Conservation (phyloP, 2,329 filamentous ascomycete species). For the Beauveria pseudobassiana region DNA sequence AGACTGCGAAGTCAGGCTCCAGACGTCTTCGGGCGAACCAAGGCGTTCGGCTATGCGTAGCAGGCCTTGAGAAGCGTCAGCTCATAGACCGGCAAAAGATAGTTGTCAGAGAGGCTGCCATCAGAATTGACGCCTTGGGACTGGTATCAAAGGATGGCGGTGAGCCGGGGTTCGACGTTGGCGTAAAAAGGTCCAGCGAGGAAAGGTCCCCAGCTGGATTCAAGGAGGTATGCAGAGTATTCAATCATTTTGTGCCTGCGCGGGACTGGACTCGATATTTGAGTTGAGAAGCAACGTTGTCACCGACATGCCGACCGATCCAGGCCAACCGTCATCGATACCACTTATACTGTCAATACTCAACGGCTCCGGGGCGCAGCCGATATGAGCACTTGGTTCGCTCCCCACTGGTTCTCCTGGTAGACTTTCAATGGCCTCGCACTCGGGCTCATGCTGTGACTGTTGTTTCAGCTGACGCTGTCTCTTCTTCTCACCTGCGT, state of each 20-base stretch:
- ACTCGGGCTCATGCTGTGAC: slow-evolving; percentile 11
- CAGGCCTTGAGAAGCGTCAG: slow-evolving; percentile 40
- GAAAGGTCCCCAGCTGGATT: neutral
- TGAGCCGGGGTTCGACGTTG: slow-evolving; percentile 3
- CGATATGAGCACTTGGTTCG: neutral
- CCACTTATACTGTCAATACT: slow-evolving; percentile 13
- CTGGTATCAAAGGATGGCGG: slow-evolving; percentile 16
- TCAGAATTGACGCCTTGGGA: slow-evolving; percentile 16
- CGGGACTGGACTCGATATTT: neutral
- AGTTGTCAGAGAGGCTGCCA: slow-evolving; percentile 36
- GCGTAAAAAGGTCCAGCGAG: neutral
- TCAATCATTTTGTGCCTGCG: neutral
- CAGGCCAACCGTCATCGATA: slow-evolving; percentile 15
- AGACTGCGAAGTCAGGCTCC: slow-evolving; percentile 38
- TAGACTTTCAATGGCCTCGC: neutral
- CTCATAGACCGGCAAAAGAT: slow-evolving; percentile 39
- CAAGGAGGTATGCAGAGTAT: neutral
- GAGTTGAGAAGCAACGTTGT: slow-evolving; percentile 13
- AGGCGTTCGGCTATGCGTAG: slow-evolving; percentile 40
- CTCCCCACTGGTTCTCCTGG: neutral
- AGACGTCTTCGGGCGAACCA: slow-evolving; percentile 33
- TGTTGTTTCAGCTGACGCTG: slow-evolving; percentile 19
- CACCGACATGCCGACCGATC: slow-evolving; percentile 15
- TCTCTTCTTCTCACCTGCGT: slow-evolving; percentile 27
- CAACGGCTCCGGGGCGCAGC: neutral